Percentiles rank a stretch among this genome's conserved stretches.
Evolutionary conservation across 192 early-diverging fungal species (phyloP).

Genomic region (Mortierella claussenii): DNA sequence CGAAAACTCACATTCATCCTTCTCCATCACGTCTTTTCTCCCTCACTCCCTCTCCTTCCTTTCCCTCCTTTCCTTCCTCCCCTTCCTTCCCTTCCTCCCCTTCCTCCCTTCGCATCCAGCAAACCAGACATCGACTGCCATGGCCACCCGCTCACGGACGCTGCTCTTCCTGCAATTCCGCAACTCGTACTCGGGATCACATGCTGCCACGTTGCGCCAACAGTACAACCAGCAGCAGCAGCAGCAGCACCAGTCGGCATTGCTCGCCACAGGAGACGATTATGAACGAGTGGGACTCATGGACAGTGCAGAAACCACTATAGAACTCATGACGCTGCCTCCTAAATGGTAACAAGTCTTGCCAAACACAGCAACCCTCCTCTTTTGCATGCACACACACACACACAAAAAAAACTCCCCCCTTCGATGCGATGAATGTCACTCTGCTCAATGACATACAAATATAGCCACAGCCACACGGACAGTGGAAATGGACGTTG

Average conservation of each 20-base stretch:
- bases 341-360: conserved; percentile 80
- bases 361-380: not conserved
- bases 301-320: conserved; percentile 82
- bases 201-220: conserved; percentile 40
- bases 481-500: too few species aligned
- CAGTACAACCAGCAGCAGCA: conserved; percentile 57
- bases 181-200: conserved; percentile 78
- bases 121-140: conserved; percentile 18
- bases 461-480: too few species aligned
- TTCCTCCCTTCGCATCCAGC: not conserved
- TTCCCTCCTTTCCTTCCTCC: not conserved
- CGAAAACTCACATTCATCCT: too few species aligned
- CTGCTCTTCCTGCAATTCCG: conserved; percentile 94
- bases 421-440: not conserved
- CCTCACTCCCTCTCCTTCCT: too few species aligned
- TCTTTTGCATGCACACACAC: not conserved
- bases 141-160: conserved; percentile 92
- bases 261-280: conserved; percentile 44
- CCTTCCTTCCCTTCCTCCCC: not conserved
- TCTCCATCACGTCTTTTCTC: too few species aligned
- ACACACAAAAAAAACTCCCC: too few species aligned
- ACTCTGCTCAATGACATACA: not conserved
- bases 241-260: conserved; percentile 54
- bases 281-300: conserved; percentile 66
- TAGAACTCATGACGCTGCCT: conserved; percentile 89